Evolutionary conservation across 495 filamentous ascomycete species (phyloP).

Genomic region (Sphaerosporella brunnea): DNA sequence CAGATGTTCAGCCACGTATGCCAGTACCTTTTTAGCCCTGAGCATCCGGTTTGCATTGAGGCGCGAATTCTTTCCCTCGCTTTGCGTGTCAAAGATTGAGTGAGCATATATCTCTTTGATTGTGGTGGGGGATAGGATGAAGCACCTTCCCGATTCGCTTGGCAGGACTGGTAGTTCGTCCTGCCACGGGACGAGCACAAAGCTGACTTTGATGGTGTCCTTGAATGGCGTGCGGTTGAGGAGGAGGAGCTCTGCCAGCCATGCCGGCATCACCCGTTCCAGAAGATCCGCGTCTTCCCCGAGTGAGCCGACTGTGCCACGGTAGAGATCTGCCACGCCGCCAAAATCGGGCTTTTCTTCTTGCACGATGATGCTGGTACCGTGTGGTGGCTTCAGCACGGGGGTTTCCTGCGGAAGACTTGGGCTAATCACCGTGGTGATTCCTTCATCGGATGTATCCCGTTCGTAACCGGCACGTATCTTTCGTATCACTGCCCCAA

Average conservation of each 20-base stretch:
- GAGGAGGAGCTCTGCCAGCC: conserved; percentile 81
- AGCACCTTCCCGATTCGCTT: conserved; percentile 16
- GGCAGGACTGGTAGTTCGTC: conserved; percentile 43
- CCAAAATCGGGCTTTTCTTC: conserved; percentile 77
- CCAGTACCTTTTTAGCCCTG: conserved; percentile 81
- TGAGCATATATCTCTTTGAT: background rate
- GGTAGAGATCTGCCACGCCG: conserved; percentile 78
- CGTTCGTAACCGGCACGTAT: conserved; percentile 66
- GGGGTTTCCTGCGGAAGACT: conserved; percentile 73
- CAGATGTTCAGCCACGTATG: conserved; percentile 80
- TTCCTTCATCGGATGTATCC: conserved; percentile 39
- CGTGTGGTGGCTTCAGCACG: conserved; percentile 55
- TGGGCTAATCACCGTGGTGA: conserved; percentile 54
- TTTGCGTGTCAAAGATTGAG: conserved; percentile 2
- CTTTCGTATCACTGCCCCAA: conserved; percentile 61
- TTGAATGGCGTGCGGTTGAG: conserved; percentile 68
- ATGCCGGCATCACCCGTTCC: conserved; percentile 69
- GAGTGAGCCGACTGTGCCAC: conserved; percentile 63
- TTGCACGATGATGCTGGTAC: conserved; percentile 80
- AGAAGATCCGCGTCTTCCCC: conserved; percentile 65
- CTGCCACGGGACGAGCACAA: conserved; percentile 70
- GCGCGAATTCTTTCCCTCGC: conserved; percentile 33
- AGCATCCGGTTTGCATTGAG: conserved; percentile 96
- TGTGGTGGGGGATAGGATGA: background rate
- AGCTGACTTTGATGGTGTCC: conserved; percentile 85